Conservation (phyloP, 768 basidiomycete genomes). For the Cystofilobasidium bisporidii region DNA sequence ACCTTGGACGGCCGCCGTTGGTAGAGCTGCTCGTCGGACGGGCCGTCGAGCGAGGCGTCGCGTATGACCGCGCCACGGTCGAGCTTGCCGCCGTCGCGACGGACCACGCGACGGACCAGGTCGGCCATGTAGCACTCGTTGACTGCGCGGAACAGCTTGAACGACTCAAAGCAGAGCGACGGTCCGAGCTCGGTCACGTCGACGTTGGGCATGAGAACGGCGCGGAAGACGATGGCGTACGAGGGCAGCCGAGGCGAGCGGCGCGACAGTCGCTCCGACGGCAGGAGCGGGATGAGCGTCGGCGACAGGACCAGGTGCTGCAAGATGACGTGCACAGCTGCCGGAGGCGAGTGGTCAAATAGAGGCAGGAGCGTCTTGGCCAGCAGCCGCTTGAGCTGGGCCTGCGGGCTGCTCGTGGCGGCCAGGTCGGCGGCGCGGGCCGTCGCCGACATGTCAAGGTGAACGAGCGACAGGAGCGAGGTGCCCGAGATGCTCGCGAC, state of each 20-base stretch:
- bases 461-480: constrained; percentile 31
- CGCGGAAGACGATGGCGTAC: constrained; percentile 39
- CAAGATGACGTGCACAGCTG: constrained; percentile 37
- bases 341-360: constrained; percentile 36
- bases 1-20: constrained; percentile 36
- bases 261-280: constrained; percentile 27
- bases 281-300: constrained; percentile 37
- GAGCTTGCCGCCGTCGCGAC: constrained; percentile 27
- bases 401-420: constrained; percentile 15
- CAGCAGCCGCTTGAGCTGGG: constrained; percentile 31
- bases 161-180: constrained; percentile 39
- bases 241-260: constrained; percentile 29
- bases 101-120: constrained; percentile 29
- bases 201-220: constrained; percentile 38
- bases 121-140: constrained; percentile 37
- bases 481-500: constrained; percentile 37
- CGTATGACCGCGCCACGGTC: neutral
- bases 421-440: constrained; percentile 20
- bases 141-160: constrained; percentile 38
- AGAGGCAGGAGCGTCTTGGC: constrained; percentile 38
- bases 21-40: constrained; percentile 12
- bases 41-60: neutral
- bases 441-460: constrained; percentile 34
- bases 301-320: constrained; percentile 37
- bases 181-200: constrained; percentile 32